Evolutionary conservation across 1,139 yeast genomes (phyloP), one percentile per base, ranked within the genome.

Genomic region (Suhomyces wounanorum): DNA sequence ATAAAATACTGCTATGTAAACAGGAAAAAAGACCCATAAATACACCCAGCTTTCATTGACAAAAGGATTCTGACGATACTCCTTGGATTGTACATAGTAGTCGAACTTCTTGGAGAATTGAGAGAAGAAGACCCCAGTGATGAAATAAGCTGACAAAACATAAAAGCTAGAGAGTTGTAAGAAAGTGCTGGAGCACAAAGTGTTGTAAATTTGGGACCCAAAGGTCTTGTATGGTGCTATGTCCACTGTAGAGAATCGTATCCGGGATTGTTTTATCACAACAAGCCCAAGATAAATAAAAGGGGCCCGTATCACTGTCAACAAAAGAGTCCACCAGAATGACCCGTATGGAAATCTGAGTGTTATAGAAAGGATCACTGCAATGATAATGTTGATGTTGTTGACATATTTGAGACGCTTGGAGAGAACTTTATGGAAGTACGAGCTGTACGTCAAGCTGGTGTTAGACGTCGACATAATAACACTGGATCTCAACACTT

Each of bases 21-120:
- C 64, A 8, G 76, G 59, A 1, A 75, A 61, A 49, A 71, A 73
- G 52, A 67, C 70, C 76, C 80, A 79, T 59, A 71, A 77, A 60
- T 75, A 85, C 4, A 85, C 76, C 71, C 80, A 82, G 52, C 78
- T 75, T 61, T 87, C 94, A 60, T 85, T 87, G 48, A 85, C 64
- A 48, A 78, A 73, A 1, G 88, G 85, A 52, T 74, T 76, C 48
- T 79, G 79, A 47, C 77, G 68, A 57, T 73, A 77, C 72, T 83
- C 72, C 64, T 79, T 68, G 59, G 81, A 61, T 67, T 78, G 54
- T 59, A 67, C 57, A 54, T 68, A 72, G 54, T 69, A 75, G 39
- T 72, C 64, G 35, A 55, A 57, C 30, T 57, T 55, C 23, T 36
- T 8, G 13, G 70, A 65, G 40, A 68, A 62, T 53, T 68, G 77